Percentiles rank a stretch among this genome's conserved stretches.
Conservation (phyloP, 1,284 basidiomycete genomes). For the Mixia osmundae region DNA sequence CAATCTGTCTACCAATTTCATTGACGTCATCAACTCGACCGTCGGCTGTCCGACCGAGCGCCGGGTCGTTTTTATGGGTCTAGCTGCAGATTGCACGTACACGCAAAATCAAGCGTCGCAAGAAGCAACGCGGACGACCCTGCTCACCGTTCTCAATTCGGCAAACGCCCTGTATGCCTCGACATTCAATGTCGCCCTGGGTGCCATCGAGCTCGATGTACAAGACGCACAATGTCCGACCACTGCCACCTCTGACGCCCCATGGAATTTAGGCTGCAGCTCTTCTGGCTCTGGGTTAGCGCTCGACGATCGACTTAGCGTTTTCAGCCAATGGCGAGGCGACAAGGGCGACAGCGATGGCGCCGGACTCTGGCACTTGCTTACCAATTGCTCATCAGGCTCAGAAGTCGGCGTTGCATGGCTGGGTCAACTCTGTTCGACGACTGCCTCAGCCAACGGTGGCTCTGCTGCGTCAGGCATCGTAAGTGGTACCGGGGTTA, state of each 20-base stretch:
- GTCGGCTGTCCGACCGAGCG: slow-evolving; percentile 49
- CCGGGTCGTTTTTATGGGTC: slow-evolving; percentile 52
- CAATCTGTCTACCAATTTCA: slow-evolving; percentile 31
- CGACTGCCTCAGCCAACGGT: slow-evolving; percentile 1
- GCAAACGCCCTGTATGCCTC: slow-evolving; percentile 46
- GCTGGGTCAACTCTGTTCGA: slow-evolving; percentile 42
- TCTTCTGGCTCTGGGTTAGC: slow-evolving; percentile 23
- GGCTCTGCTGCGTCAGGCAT: neutral
- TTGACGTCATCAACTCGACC: slow-evolving; percentile 36
- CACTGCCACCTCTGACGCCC: slow-evolving; percentile 23
- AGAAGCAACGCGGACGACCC: slow-evolving; percentile 2
- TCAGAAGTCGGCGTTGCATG: slow-evolving; percentile 76
- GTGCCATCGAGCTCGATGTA: slow-evolving; percentile 50
- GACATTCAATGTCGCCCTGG: slow-evolving; percentile 66
- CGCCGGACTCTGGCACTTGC: slow-evolving; percentile 62
- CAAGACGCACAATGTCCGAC: slow-evolving; percentile 32
- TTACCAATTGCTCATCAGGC: slow-evolving; percentile 64
- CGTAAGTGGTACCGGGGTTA: slow-evolving; percentile 45
- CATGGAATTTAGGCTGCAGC: slow-evolving; percentile 29
- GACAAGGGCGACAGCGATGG: slow-evolving; percentile 28
- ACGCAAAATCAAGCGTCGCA: slow-evolving; percentile 8
- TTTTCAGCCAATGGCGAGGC: slow-evolving; percentile 66
- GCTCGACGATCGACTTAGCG: slow-evolving; percentile 45
- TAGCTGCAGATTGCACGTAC: slow-evolving; percentile 71
- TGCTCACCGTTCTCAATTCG: slow-evolving; percentile 28